Base-by-base conservation (phyloP, 2,329 filamentous ascomycete genomes). In the Scedosporium apiospermum region DNA sequence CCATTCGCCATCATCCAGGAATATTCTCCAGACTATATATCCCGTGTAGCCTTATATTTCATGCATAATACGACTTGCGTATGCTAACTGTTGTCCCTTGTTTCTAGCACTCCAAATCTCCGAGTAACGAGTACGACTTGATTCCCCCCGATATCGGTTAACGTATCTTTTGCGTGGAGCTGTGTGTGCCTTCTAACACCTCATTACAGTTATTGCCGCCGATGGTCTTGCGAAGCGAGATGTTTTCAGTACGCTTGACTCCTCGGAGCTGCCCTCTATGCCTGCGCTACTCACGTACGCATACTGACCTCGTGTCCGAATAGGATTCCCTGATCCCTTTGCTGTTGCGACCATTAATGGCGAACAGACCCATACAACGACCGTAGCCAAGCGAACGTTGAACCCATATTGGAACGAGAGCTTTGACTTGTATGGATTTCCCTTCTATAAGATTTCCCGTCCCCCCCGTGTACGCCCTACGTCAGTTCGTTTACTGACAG, bases 371-470 rank as follows among this genome's bases (percentile, higher is more conserved):
- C 91, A 93, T 77, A 98, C 95, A n/a, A 99, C 95, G 10, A 88
- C 88, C 44, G 95, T 98, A 68, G 96, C 95, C 75, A 98, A 97
- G 78, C 90, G 95, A 78, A 98, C 95, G 10, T 80, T 99, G 76
- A 98, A 97, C 76, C 95, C 95, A n/a, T 99, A 99, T 76, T 99
- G 95, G 95, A 99, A 99, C 76, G 95, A 99, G 80, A 92, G 87
- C 73, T 99, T 99, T 79, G 95, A 99, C 76, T 89, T 99, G 95
- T 98, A 86, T 71, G 88, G 72, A 65, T 44, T 64, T 57, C 65
- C 64, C 55, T 57, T 57, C 34, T 9, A 12, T 38, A 10, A 12
- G 34, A 14, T 34, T n/a, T 23, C 30, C 23, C 46, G 66, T 65
- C 26, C 68, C 65, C 10, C 18, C 12, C 18, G 16, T 12, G 42